Evolutionary conservation across 2,329 filamentous ascomycete genomes (phyloP), one percentile per base, ranked within the genome.

Genomic region (Sordariomycetes sp.): DNA sequence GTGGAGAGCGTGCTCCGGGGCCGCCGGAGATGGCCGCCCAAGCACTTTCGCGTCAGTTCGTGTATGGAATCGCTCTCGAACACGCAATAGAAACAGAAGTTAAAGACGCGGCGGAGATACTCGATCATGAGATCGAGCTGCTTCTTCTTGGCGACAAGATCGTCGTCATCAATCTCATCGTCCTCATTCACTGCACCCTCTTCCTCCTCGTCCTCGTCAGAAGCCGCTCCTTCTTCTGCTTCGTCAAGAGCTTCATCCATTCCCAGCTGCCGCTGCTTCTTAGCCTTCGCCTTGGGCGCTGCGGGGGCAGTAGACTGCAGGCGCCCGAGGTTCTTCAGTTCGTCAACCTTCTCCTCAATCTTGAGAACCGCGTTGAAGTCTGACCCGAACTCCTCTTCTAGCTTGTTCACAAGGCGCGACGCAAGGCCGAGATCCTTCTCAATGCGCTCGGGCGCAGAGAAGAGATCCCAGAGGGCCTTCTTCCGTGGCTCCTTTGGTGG

Each of bases 21-120:
- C 54, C 94, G 87, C 62, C 94, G 90, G 61, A 99, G 83, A 77
- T 99, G 94, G n/a, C 94, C 94, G 50, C 94, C 94, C 28, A 94
- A 91, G 66, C 94, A 99, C 74, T 99, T 97, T 60, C 94, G 86
- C 48, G 90, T 92, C 63, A 99, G 79, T 73, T 99, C 94, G 67
- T 99, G 94, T 24, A 97, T 87, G 0, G 93, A 97, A 71, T 99
- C 94, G 68, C 91, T 94, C 73, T 99, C 94, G 65, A 99, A 97
- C 5, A 99, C 95, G 70, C 94, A 99, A 77, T 97, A 99, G 78
- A 99, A 97, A 76, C 94, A 99, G 75, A 99, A 97, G 74, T 94
- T 97, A 79, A 95, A 96, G 57, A 99, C 94, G 18, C 94, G 87
- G 57, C 94, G 90, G 60, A 99, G 80, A 70, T 99, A 99, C 74